Evolutionary conservation across 1,284 basidiomycete genomes (phyloP).

Genomic region (Trichosporon sp.): DNA sequence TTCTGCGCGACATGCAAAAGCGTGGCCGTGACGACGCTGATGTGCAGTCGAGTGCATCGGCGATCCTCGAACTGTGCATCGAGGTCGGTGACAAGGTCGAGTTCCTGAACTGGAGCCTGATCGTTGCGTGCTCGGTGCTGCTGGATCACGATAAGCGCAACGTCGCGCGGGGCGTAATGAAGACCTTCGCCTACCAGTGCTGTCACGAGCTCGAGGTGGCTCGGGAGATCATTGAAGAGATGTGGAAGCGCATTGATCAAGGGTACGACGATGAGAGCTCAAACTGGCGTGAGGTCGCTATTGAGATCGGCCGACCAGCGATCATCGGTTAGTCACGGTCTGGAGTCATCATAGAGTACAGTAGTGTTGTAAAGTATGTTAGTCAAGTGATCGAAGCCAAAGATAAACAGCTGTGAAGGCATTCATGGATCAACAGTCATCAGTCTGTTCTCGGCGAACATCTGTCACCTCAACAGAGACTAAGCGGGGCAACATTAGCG

Average conservation of each 20-base stretch:
- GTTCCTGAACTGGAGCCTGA: conserved; percentile 39
- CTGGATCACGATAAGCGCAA: conserved; percentile 22
- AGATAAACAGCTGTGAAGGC: too few relatives aligned
- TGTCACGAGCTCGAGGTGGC: conserved; percentile 35
- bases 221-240: conserved; percentile 32
- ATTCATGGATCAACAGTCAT: too few relatives aligned
- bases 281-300: conserved; percentile 34
- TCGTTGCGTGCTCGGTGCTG: conserved; percentile 32
- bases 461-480: too few relatives aligned
- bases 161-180: conserved; percentile 25
- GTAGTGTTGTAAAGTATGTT: too few relatives aligned
- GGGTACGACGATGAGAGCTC: conserved; percentile 36
- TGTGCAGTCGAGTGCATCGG: conserved; percentile 29
- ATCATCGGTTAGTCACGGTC: conserved; percentile 25
- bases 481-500: neutral
- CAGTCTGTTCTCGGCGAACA: neutral
- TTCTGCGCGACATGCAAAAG: conserved; percentile 28
- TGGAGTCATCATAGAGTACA: too few relatives aligned
- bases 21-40: conserved; percentile 20
- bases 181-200: conserved; percentile 38
- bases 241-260: conserved; percentile 38
- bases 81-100: conserved; percentile 41
- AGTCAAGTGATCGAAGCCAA: too few relatives aligned
- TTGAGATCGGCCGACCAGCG: conserved; percentile 35
- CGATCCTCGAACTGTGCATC: conserved; percentile 30